These are phyloP conservation scores for Ophioceras dolichostomum DNA, from an alignment of 2,329 filamentous ascomycete genomes.

Conservation along the genomic window DNA sequence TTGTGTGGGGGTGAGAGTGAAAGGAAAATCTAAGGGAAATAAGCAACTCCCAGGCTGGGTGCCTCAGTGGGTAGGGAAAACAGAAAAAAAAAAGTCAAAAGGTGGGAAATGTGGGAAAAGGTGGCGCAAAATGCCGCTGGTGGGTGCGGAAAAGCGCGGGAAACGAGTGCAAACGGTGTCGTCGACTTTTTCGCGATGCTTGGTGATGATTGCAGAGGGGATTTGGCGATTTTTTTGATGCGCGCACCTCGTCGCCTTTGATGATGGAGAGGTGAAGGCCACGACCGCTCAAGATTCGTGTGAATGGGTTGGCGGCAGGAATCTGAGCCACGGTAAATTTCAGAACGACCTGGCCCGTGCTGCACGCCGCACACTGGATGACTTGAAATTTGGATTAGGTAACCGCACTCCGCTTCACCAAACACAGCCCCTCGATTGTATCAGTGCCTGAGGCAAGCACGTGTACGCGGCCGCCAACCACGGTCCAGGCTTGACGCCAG, in stretches of 20 bases:
- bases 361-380: too few species aligned
- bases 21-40: not conserved
- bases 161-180: not conserved
- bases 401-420: too few species aligned
- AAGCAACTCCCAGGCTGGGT: not conserved
- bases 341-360: too few species aligned
- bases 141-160: constrained; percentile 12
- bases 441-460: too few species aligned
- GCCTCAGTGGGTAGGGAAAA: constrained; percentile 8
- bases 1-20: constrained; percentile 3
- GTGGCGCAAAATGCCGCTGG: constrained; percentile 26
- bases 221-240: constrained; percentile 51
- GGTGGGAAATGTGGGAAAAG: constrained; percentile 18
- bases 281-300: constrained; percentile 36
- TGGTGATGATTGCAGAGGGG: constrained; percentile 46
- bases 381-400: too few species aligned
- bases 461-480: too few species aligned
- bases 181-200: constrained; percentile 41
- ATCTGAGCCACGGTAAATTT: constrained; percentile 26
- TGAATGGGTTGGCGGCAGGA: constrained; percentile 31
- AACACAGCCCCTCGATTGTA: too few species aligned
- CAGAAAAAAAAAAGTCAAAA: constrained; percentile 26
- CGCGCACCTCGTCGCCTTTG: constrained; percentile 35
- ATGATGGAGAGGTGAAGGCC: constrained; percentile 38
- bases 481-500: too few species aligned